Conservation (phyloP, 2,329 filamentous ascomycete genomes). For the Ophiocordyceps robertsii region DNA sequence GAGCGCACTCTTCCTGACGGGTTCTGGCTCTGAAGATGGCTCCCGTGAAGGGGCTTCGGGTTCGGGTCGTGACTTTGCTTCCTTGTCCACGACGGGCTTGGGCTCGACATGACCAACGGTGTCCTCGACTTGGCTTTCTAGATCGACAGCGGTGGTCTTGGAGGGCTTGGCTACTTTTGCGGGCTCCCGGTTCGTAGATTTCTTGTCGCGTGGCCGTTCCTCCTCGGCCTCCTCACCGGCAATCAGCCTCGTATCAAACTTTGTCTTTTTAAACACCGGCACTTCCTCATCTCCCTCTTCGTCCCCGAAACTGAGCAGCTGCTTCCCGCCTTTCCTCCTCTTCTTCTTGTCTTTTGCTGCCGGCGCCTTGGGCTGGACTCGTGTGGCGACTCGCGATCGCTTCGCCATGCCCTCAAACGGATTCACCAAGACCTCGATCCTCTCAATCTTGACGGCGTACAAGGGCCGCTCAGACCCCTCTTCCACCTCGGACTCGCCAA, state of each 20-base stretch:
- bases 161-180: slow-evolving; percentile 17
- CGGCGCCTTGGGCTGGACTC: slow-evolving; percentile 21
- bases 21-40: slow-evolving; percentile 12
- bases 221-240: slow-evolving; percentile 31
- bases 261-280: slow-evolving; percentile 58
- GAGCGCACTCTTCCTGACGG: slow-evolving; percentile 36
- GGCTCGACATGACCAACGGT: not conserved
- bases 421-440: slow-evolving; percentile 65
- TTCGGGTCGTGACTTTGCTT: not conserved
- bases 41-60: slow-evolving; percentile 7
- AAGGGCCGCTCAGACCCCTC: slow-evolving; percentile 70
- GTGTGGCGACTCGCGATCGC: slow-evolving; percentile 43
- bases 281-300: slow-evolving; percentile 42
- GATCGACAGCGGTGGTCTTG: slow-evolving; percentile 4
- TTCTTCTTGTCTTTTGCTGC: slow-evolving; percentile 44
- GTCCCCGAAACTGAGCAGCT: slow-evolving; percentile 65
- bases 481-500: slow-evolving; percentile 74
- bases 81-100: not conserved
- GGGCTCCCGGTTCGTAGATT: not conserved
- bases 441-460: slow-evolving; percentile 70
- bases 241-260: slow-evolving; percentile 66
- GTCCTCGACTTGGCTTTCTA: slow-evolving; percentile 9
- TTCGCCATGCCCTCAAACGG: slow-evolving; percentile 73
- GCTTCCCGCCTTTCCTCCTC: slow-evolving; percentile 65
- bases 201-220: slow-evolving; percentile 14